phyloP scores from a whole-genome alignment of 177 flowering plant genomes.

The Vitis hybrid region DNA sequence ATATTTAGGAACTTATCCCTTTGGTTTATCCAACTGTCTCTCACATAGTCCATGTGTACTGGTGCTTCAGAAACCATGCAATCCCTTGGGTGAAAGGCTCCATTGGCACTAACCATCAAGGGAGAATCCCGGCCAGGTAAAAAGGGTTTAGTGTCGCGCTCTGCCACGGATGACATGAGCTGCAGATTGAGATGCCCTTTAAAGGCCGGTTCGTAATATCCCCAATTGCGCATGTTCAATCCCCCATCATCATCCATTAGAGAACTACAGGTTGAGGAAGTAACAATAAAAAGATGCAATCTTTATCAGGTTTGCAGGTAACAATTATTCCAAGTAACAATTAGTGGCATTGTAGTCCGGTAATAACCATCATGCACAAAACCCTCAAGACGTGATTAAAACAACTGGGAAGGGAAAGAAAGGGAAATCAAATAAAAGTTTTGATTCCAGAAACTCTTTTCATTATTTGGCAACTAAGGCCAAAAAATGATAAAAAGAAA shows the following conservation, averaged over 20 bases:
- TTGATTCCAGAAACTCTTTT: no score
- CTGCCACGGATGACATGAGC: slow-evolving; percentile 59
- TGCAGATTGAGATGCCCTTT: slow-evolving; percentile 65
- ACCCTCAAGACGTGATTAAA: neutral
- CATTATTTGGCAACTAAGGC: no score
- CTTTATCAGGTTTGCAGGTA: slow-evolving; percentile 1
- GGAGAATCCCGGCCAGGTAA: slow-evolving; percentile 51
- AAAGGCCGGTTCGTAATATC: slow-evolving; percentile 59
- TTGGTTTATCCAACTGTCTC: slow-evolving; percentile 43
- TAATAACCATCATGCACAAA: slow-evolving; percentile 6
- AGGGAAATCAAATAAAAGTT: no score
- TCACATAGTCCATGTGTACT: slow-evolving; percentile 45
- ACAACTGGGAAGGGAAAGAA: no score
- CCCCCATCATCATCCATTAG: slow-evolving; percentile 71
- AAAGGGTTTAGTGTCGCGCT: slow-evolving; percentile 57
- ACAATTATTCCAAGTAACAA: slow-evolving; percentile 4
- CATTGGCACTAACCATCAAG: slow-evolving; percentile 41
- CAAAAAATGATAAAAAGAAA: no score
- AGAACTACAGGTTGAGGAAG: slow-evolving; percentile 14
- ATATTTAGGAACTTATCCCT: slow-evolving; percentile 42
- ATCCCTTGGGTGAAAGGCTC: slow-evolving; percentile 48
- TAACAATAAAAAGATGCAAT: slow-evolving; percentile 10
- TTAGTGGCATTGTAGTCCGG: slow-evolving; percentile 4
- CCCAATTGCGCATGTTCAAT: slow-evolving; percentile 77
- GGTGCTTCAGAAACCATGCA: slow-evolving; percentile 42